Base-by-base conservation (phyloP, 768 basidiomycete genomes). In the Kwoniella sp. region DNA sequence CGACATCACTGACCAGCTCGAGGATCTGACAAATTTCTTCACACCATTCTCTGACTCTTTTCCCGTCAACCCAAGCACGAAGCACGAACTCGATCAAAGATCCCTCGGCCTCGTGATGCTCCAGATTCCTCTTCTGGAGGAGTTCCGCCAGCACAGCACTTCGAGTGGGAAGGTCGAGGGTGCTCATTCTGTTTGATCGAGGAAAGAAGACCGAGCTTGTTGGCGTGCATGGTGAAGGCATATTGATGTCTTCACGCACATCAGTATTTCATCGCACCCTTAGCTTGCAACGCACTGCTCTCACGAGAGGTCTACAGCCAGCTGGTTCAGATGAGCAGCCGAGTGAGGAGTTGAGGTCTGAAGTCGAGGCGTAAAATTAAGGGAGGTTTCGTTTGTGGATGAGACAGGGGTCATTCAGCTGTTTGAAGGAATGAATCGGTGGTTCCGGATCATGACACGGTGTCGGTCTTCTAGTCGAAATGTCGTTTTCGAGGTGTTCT, bases 1-100 rank as follows among this genome's bases (percentile, higher is more conserved):
- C 20, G 17, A 20, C 3, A 47, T 7, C 1, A 63, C 70, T 51
- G 23, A 75, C 73, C 62, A 63, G 45, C 11, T 60, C 58, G 13
- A 72, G 50, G 4, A 71, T 25, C 29, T 55, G 34, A 0, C 45
- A 31, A 13, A 75, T 25, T 2, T 72, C 73, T 23, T 50, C 52
- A 63, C 73, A 72, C 65, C 67, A 72, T 2, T 72, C 67, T 86
- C 90, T 20, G 82, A 85, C 1, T 87, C 90, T 0, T 81, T 82
- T 22, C 89, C 90, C 4, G 65, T 77, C 26, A 70, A 47, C 23
- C 52, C 70, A 37, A n/a, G 54, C 50, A 22, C 58, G 30, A 50
- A 68, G 63, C 0, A 63, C 69, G 45, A 48, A 73, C 54, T 73
- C 72, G 11, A 67, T 67, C 31, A 73, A 29, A n/a, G 64, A 26